Percentiles rank a stretch among this genome's conserved stretches.
Evolutionary conservation across 495 filamentous ascomycete species (phyloP).

Genomic region (Bacidia rubella): DNA sequence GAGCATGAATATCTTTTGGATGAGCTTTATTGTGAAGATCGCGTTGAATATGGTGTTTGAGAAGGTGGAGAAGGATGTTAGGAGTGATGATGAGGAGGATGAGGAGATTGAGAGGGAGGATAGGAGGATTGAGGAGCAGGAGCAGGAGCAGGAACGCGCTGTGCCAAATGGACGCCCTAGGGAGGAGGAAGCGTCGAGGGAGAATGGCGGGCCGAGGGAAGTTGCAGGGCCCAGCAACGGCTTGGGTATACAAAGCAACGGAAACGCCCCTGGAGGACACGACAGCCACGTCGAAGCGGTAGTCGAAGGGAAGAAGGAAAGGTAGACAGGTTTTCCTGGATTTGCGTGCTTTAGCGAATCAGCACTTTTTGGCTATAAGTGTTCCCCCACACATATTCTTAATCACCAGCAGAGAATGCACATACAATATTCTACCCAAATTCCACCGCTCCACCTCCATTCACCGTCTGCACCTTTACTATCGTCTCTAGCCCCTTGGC

Average conservation of each 20-base stretch:
- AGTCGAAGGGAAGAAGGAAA: conserved; percentile 8
- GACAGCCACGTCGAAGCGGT: conserved; percentile 6
- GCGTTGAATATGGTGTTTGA: conserved; percentile 44
- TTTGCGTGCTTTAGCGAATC: neutral
- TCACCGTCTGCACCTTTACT: no score
- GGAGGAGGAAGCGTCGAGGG: neutral
- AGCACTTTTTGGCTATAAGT: no score
- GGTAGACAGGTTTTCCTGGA: neutral
- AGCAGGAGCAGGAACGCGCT: no score
- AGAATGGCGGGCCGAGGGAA: conserved; percentile 10
- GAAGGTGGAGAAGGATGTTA: conserved; percentile 37
- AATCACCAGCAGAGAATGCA: no score
- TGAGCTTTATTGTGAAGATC: conserved; percentile 68
- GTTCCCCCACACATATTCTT: no score
- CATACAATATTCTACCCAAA: no score
- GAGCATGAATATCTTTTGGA: conserved; percentile 76
- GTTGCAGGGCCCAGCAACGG: conserved; percentile 9
- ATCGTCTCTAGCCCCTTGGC: no score
- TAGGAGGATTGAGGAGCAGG: neutral
- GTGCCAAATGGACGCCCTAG: neutral
- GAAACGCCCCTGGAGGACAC: conserved; percentile 2
- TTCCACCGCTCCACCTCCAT: no score
- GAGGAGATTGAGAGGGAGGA: conserved; percentile 22
- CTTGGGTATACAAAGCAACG: neutral
- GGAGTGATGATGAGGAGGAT: conserved; percentile 49